Evolutionary conservation across 2,329 filamentous ascomycete species (phyloP).

Genomic region (Diaporthe sp.): DNA sequence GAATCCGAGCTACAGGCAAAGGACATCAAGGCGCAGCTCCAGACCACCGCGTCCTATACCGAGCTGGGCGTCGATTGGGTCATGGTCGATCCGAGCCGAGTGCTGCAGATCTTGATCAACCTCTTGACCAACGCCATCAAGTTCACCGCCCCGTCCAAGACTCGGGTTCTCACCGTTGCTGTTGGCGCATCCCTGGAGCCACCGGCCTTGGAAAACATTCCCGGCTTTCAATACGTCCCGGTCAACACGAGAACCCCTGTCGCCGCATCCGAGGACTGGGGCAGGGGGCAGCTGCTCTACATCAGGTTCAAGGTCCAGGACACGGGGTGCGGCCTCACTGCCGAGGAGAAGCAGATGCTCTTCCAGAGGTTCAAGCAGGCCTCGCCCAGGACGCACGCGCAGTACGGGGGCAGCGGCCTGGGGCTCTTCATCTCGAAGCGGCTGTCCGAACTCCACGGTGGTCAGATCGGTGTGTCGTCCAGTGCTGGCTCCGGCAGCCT

Average conservation of each 20-base stretch:
- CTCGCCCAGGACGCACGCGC: slow-evolving; percentile 61
- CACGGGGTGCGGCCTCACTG: slow-evolving; percentile 74
- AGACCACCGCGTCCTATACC: slow-evolving; percentile 63
- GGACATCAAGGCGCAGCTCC: slow-evolving; percentile 65
- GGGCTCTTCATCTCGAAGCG: slow-evolving; percentile 76
- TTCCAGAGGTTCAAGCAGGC: slow-evolving; percentile 80
- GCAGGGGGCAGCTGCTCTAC: slow-evolving; percentile 52
- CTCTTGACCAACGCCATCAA: slow-evolving; percentile 74
- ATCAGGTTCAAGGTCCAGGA: slow-evolving; percentile 71
- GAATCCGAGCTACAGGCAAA: slow-evolving; percentile 70
- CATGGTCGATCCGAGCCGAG: slow-evolving; percentile 68
- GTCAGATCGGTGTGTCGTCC: slow-evolving; percentile 74
- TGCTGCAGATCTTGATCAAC: slow-evolving; percentile 73
- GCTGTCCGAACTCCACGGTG: slow-evolving; percentile 74
- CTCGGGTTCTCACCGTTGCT: slow-evolving; percentile 61
- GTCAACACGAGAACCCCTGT: slow-evolving; percentile 44
- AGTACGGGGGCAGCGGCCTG: slow-evolving; percentile 75
- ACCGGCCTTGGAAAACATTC: slow-evolving; percentile 47
- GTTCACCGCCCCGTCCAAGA: slow-evolving; percentile 60
- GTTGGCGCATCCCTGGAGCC: slow-evolving; percentile 61
- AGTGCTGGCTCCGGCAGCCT: slow-evolving; percentile 70
- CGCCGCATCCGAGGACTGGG: slow-evolving; percentile 50
- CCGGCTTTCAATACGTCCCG: slow-evolving; percentile 52
- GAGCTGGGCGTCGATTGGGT: slow-evolving; percentile 67
- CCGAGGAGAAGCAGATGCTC: slow-evolving; percentile 74